These are phyloP conservation scores for Colletotrichum sp. DNA, from an alignment of 2,329 filamentous ascomycete species.

Conservation along the genomic window DNA sequence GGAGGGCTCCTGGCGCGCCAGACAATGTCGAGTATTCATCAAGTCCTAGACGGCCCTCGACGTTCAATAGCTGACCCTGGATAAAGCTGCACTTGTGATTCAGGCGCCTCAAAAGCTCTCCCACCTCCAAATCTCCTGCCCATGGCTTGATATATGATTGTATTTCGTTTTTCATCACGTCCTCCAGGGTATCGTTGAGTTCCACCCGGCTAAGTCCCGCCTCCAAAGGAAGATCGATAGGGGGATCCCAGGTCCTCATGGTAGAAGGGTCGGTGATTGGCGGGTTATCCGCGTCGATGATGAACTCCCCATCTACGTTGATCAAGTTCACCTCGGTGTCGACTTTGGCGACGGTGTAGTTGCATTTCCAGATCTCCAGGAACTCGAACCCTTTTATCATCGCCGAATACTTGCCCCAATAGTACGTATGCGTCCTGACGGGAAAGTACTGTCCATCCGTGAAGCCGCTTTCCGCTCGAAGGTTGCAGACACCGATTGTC, in stretches of 20 bases:
- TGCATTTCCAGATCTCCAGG: background rate
- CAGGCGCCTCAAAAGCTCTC: background rate
- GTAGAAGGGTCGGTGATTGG: background rate
- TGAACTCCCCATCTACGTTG: background rate
- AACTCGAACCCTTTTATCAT: background rate
- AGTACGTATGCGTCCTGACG: background rate
- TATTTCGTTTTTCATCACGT: background rate
- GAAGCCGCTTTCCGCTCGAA: background rate
- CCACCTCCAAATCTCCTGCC: background rate
- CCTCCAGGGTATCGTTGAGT: background rate
- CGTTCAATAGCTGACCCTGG: background rate
- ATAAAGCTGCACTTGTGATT: background rate
- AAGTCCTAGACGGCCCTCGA: background rate
- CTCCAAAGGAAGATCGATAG: background rate
- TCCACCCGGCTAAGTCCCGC: background rate
- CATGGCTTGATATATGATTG: background rate
- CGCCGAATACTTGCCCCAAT: background rate
- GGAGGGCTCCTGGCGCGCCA: background rate
- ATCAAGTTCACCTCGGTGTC: background rate
- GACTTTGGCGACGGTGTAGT: background rate
- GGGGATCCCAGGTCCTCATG: background rate
- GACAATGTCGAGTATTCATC: background rate
- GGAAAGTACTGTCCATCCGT: background rate
- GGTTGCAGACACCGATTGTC: background rate
- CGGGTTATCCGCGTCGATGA: background rate